Percentiles rank a stretch among this genome's conserved stretches.
Conservation (phyloP, 2,329 filamentous ascomycete species). For the Microsporum ferrugineum region DNA sequence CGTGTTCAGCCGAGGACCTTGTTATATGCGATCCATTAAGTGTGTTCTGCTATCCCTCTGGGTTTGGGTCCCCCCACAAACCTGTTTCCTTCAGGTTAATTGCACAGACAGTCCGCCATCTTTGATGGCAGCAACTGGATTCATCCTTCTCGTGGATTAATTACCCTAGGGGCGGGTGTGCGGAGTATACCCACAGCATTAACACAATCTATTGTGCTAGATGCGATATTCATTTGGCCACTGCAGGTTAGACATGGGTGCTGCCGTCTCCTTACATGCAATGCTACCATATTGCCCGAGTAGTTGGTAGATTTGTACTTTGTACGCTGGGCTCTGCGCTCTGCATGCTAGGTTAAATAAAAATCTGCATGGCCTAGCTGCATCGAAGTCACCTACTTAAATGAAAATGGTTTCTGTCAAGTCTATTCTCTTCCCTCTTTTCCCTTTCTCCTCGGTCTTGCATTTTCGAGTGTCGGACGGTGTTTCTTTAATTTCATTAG, state of each 20-base stretch:
- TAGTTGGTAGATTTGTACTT: not conserved
- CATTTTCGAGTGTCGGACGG: not conserved
- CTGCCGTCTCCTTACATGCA: not conserved
- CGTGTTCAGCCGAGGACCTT: no score
- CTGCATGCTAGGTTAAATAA: not conserved
- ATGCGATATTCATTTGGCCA: not conserved
- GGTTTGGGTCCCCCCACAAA: not conserved
- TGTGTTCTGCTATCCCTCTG: not conserved
- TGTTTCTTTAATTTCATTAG: not conserved
- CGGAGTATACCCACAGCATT: not conserved
- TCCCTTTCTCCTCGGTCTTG: not conserved
- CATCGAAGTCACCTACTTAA: not conserved
- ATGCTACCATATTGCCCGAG: not conserved
- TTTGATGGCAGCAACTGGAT: not conserved
- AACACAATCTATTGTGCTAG: not conserved
- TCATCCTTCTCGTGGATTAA: not conserved
- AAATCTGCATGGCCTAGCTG: not conserved
- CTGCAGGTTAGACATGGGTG: not conserved
- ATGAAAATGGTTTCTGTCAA: not conserved
- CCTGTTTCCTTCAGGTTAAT: not conserved
- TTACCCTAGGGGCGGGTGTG: not conserved
- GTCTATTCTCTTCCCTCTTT: not conserved
- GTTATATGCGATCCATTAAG: not conserved
- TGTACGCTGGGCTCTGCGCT: not conserved
- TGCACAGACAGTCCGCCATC: not conserved